Evolutionary conservation across 2,329 filamentous ascomycete genomes (phyloP).

Genomic region (Scytalidium lignicola): DNA sequence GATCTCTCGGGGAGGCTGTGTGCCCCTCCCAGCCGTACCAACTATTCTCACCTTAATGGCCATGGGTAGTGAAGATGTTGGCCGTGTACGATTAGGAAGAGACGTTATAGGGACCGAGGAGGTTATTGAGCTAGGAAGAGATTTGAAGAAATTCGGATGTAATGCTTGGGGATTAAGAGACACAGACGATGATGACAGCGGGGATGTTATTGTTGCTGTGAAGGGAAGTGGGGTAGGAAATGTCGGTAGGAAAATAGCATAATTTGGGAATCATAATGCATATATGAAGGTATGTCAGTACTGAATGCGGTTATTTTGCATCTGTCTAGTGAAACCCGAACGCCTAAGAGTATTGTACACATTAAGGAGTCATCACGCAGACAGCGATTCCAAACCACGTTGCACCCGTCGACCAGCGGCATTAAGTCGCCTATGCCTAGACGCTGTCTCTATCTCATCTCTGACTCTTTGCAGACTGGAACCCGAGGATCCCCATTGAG

Average conservation of each 20-base stretch:
- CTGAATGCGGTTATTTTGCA: not conserved
- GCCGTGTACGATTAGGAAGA: constrained; percentile 73
- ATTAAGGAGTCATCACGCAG: not conserved
- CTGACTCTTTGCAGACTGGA: constrained; percentile 24
- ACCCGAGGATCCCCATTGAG: constrained; percentile 22
- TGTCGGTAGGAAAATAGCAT: constrained; percentile 83
- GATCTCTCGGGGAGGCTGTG: constrained; percentile 78
- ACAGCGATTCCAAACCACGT: constrained; percentile 14
- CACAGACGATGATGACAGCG: constrained; percentile 53
- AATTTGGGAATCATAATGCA: constrained; percentile 10
- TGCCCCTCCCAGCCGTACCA: constrained; percentile 63
- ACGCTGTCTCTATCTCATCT: constrained; percentile 20
- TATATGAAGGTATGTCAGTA: not conserved
- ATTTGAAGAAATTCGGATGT: constrained; percentile 82
- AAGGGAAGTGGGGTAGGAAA: constrained; percentile 94
- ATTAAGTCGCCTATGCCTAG: constrained; percentile 18
- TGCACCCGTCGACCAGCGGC: constrained; percentile 20
- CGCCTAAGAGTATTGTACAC: not conserved
- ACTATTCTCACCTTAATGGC: constrained; percentile 88
- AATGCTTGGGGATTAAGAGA: constrained; percentile 88
- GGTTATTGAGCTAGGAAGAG: constrained; percentile 73
- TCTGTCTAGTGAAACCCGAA: not conserved
- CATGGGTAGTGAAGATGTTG: constrained; percentile 96
- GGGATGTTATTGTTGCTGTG: constrained; percentile 79
- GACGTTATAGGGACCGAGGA: constrained; percentile 79